Base-by-base conservation (phyloP, 1,139 yeast genomes). In the Candida anutae region DNA sequence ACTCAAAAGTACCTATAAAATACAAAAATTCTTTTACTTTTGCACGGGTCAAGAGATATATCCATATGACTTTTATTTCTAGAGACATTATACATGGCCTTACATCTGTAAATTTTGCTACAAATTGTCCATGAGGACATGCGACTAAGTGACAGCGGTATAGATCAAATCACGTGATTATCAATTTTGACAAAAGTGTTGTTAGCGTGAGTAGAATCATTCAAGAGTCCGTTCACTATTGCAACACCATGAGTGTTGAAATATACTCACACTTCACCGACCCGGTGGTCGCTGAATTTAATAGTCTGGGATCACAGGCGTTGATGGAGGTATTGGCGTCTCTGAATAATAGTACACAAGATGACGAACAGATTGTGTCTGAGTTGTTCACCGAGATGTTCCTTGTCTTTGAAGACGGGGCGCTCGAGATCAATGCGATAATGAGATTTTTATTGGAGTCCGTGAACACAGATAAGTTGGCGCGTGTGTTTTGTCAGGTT, bases 401-500 rank as follows among this genome's bases (percentile, higher is more conserved):
- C 21, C 42, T 63, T 40, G 44, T 45, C 2, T 48, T 47, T 24
- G 57, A 58, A 29, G 58, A 53, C 5, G 49, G 38, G 1, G 33
- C 32, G 16, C 32, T 65, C 17, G 40, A 43, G 2, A 28, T 47
- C 6, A 55, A 53, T 10, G 33, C 40, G 4, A 34, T 60, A 4
- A 35, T 49, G 1, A 43, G 43, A 13, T 62, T 64, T 29, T 43
- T 64, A 16, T 39, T 47, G 13, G 28, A 45, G 6, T 48, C 56
- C 15, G 54, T 64, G 21, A 54, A 45, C 27, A 53, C 50, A 20
- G 69, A 62, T 30, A 42, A 39, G 5, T 36, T 45, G 3, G 70
- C 70, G 5, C 45, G 51, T 15, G 42, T 55, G 3, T 70, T 72
- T 34, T 59, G 74, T 31, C 60, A 65, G 29, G 56, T 69, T 1